Evolutionary conservation across 2,329 filamentous ascomycete species (phyloP).

Genomic region (Aspergillus bombycis): DNA sequence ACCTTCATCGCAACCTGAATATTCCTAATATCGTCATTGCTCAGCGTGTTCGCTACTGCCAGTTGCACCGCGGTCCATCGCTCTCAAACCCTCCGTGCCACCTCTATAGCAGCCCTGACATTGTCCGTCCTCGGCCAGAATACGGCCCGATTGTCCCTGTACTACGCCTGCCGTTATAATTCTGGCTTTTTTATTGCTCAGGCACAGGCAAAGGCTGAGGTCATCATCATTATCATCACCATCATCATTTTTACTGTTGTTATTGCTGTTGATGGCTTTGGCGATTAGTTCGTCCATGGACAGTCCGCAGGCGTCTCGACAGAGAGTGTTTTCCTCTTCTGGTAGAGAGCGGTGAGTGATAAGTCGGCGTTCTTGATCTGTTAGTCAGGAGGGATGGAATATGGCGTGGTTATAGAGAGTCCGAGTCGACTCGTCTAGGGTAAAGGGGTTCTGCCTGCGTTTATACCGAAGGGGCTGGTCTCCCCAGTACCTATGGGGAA

Average conservation of each 20-base stretch:
- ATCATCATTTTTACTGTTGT: slow-evolving; percentile 2
- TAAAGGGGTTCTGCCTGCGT: slow-evolving; percentile 17
- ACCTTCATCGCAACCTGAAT: slow-evolving; percentile 13
- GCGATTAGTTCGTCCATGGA: slow-evolving; percentile 16
- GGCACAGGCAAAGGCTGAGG: slow-evolving; percentile 4
- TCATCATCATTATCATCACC: not conserved
- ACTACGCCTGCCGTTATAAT: slow-evolving; percentile 13
- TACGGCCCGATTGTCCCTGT: not conserved
- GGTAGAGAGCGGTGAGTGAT: slow-evolving; percentile 15
- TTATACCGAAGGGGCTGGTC: not conserved
- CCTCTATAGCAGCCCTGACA: slow-evolving; percentile 9
- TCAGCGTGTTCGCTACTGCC: slow-evolving; percentile 11
- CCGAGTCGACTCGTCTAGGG: slow-evolving; percentile 20
- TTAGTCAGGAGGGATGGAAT: slow-evolving; percentile 19
- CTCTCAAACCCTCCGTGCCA: slow-evolving; percentile 6
- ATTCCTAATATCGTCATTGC: slow-evolving; percentile 14
- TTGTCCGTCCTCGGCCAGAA: slow-evolving; percentile 14
- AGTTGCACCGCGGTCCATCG: slow-evolving; percentile 1
- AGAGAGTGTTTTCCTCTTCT: slow-evolving; percentile 19
- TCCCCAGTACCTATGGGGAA: not conserved
- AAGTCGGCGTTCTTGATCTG: slow-evolving; percentile 19
- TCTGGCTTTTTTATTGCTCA: slow-evolving; percentile 11
- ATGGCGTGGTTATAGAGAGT: slow-evolving; percentile 22
- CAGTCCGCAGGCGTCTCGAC: slow-evolving; percentile 17
- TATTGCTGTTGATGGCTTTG: slow-evolving; percentile 15